Base-by-base conservation (phyloP, 441 rosid genomes). In the Erodium trifolium region DNA sequence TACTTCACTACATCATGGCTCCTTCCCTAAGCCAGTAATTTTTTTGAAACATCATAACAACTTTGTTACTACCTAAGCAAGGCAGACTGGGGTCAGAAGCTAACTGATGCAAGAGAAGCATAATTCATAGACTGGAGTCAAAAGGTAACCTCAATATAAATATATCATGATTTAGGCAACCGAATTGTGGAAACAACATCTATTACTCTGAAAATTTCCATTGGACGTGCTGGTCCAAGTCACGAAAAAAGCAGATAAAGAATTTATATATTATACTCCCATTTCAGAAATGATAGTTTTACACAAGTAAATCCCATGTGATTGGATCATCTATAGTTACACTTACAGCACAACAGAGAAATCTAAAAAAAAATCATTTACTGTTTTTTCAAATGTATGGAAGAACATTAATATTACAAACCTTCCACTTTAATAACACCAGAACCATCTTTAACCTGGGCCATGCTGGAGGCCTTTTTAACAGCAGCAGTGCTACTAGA, bases 401-500 rank as follows among this genome's bases (percentile, higher is more conserved):
- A 67, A 14, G 14, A 67, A 10, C 19, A 16, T 41, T 55, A 1
- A 51, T 34, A 67, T 49, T 72, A 55, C 68, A 39, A 47, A 86
- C 86, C 88, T 78, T 37, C 41, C 8, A 37, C 41, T 37, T 37
- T 37, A 37, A 37, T 37, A 37, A 37, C 41, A 37, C 41, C 41
- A 37, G 41, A 1, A 37, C 41, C 41, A 37, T 37, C 41, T 37
- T 37, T 37, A 37, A 37, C 41, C 41, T 37, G 41, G 41, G 41
- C 41, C 41, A 71, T 68, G 35, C 72, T 77, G 27, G 82, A 77
- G 72, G 79, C 78, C 72, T 81, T 82, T 67, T 78, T 80, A 70
- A 73, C 79, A 70, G 85, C 81, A 55, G 23, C 62, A 41, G 71
- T 71, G 71, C 74, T 75, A 63, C 78, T 63, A 65, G 71, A 71